These are phyloP conservation scores for Brachypodium distachyon DNA, from an alignment of 202 grass and related monocot species.

Conservation along the genomic window DNA sequence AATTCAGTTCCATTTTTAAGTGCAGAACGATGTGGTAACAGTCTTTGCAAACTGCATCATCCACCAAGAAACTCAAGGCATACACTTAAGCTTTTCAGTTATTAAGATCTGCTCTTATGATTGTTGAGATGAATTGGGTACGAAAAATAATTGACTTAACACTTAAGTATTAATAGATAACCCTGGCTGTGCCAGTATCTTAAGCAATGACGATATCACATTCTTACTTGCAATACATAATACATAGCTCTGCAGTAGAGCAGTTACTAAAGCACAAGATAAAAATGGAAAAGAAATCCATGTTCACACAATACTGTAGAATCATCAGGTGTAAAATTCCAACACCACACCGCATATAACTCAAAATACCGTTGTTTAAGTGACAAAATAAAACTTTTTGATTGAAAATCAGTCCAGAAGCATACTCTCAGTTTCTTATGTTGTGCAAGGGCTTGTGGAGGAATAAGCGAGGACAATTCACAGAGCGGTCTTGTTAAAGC, in stretches of 20 bases:
- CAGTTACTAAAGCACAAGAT: neutral
- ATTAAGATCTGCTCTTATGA: neutral
- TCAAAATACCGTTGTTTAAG: too few relatives aligned
- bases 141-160: neutral
- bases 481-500: slow-evolving; percentile 93
- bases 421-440: slow-evolving; percentile 95
- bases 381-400: neutral
- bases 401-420: slow-evolving; percentile 13
- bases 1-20: neutral
- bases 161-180: neutral
- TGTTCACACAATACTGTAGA: neutral
- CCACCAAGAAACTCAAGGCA: neutral
- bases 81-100: neutral
- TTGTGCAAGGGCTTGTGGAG: slow-evolving; percentile 76
- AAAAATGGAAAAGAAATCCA: neutral
- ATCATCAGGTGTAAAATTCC: too few relatives aligned
- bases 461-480: slow-evolving; percentile 95
- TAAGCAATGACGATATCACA: too few relatives aligned
- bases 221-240: neutral
- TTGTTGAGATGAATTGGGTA: neutral
- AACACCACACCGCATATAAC: too few relatives aligned
- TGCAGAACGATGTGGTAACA: neutral
- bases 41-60: neutral
- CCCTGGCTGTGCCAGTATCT: neutral
- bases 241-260: neutral